A percentile compares a stretch with the other conserved stretches of the same genome.
phyloP scores from a whole-genome alignment of 1,284 basidiomycete species.

The Dichomitus squalens region DNA sequence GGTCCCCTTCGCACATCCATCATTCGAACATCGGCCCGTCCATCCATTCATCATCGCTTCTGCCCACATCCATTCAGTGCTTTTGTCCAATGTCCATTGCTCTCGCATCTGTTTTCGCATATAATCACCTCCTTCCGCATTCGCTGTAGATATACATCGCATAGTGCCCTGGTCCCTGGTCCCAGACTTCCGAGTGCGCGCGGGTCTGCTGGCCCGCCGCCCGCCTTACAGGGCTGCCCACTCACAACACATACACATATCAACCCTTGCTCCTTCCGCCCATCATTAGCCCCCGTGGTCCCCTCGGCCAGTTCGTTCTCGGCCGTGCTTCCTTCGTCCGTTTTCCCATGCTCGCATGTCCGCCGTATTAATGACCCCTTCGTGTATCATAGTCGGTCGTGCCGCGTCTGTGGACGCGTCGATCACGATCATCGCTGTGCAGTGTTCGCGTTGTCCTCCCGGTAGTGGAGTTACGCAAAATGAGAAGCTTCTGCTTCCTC shows the following conservation, averaged over 20 bases:
- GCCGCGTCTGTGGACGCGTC: no score
- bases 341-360: not conserved
- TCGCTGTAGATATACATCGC: conserved; percentile 10
- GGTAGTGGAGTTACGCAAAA: no score
- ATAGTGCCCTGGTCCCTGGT: not conserved
- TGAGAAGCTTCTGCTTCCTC: no score
- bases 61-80: conserved; percentile 3
- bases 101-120: conserved; percentile 15
- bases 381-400: conserved; percentile 1
- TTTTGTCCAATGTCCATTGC: conserved; percentile 7
- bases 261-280: not conserved
- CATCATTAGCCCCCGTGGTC: no score
- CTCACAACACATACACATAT: not conserved
- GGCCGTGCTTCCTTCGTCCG: not conserved
- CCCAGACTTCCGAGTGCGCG: not conserved
- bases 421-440: no score
- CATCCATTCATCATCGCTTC: not conserved
- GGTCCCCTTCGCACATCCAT: conserved; percentile 1
- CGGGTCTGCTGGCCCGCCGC: not conserved
- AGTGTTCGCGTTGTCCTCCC: no score
- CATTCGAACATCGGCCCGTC: not conserved
- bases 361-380: not conserved
- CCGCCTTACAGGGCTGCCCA: not conserved
- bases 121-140: conserved; percentile 6
- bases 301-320: not conserved